These are phyloP conservation scores for Begonia fuchsioides DNA, from an alignment of 306 rosid species.

Conservation along the genomic window DNA sequence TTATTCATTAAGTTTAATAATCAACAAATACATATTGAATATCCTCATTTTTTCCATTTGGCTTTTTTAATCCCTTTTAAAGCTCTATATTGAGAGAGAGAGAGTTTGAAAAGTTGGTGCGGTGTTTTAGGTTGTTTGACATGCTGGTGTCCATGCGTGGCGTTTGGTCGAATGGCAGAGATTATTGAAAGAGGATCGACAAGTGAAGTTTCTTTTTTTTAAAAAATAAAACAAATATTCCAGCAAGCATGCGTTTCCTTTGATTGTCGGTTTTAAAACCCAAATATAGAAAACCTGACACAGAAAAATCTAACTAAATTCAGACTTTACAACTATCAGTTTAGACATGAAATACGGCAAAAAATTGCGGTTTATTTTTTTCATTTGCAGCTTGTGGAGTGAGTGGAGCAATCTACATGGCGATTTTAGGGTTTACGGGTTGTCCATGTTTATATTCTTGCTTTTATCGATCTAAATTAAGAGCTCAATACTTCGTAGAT, in stretches of 20 bases:
- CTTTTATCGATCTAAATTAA: constrained; percentile 27
- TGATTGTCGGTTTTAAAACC: too few species aligned
- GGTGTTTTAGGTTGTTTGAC: constrained; percentile 31
- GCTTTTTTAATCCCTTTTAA: neutral
- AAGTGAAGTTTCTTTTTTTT: constrained; percentile 11
- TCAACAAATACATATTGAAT: too few species aligned
- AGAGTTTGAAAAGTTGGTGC: neutral
- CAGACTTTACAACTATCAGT: too few species aligned
- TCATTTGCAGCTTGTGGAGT: constrained; percentile 27
- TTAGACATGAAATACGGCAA: too few species aligned
- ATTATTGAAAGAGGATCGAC: constrained; percentile 29
- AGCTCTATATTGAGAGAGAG: neutral
- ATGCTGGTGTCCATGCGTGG: constrained; percentile 38
- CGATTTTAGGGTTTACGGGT: constrained; percentile 14
- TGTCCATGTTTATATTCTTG: constrained; percentile 22
- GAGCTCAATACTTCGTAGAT: constrained; percentile 27
- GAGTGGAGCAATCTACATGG: constrained; percentile 20
- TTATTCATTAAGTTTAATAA: too few species aligned
- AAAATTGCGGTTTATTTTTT: too few species aligned
- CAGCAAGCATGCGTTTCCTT: too few species aligned
- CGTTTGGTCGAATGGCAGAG: constrained; percentile 42
- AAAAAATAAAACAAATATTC: too few species aligned
- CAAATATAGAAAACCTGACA: too few species aligned
- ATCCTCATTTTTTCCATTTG: neutral
- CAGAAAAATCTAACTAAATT: too few species aligned